Evolutionary conservation across 331 rosid species (phyloP).

Genomic region (Quercus tomentella): DNA sequence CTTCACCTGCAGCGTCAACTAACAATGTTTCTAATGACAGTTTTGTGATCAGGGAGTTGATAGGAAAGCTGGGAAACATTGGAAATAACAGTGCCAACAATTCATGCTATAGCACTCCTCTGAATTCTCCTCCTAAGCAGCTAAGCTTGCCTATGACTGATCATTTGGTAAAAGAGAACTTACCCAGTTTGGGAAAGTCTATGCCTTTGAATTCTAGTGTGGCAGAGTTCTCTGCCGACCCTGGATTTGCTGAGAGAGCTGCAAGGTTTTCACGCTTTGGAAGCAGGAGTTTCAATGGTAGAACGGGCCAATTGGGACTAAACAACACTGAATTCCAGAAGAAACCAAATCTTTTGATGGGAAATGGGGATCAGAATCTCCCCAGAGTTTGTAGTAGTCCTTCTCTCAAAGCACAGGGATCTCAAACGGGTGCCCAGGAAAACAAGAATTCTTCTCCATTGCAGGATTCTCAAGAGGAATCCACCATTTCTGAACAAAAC

Average conservation of each 20-base stretch:
- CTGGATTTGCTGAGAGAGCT: constrained; percentile 91
- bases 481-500: constrained; percentile 66
- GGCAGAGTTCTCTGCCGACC: constrained; percentile 69
- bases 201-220: constrained; percentile 60
- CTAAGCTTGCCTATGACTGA: constrained; percentile 25
- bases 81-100: constrained; percentile 47
- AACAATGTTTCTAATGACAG: constrained; percentile 48
- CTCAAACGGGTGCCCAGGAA: constrained; percentile 42
- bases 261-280: constrained; percentile 93
- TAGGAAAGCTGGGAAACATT: constrained; percentile 61
- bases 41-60: constrained; percentile 55
- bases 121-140: constrained; percentile 71
- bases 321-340: constrained; percentile 23
- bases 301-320: constrained; percentile 38
- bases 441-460: constrained; percentile 30
- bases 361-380: constrained; percentile 43
- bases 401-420: constrained; percentile 58
- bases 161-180: constrained; percentile 28
- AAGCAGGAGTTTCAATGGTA: constrained; percentile 73
- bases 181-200: constrained; percentile 34
- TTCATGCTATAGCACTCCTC: constrained; percentile 66
- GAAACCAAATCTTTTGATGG: constrained; percentile 36
- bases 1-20: constrained; percentile 63
- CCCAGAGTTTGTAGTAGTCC: constrained; percentile 74
- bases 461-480: constrained; percentile 57